Percentiles rank a stretch among this genome's conserved stretches.
phyloP scores from a whole-genome alignment of 768 basidiomycete genomes.

The Amanita molliuscula region DNA sequence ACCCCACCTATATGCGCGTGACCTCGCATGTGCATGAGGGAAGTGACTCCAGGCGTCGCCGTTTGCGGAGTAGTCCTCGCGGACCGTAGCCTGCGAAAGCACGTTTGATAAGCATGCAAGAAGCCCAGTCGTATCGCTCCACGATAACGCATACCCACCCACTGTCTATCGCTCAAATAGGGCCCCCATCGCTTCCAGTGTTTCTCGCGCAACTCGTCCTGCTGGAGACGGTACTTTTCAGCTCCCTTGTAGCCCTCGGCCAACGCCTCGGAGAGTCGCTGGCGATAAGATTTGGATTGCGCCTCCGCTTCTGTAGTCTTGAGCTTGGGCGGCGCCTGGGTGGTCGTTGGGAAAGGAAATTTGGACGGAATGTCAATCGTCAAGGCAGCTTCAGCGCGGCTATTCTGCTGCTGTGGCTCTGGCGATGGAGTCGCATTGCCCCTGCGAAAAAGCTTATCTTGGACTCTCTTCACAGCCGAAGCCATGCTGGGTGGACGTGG shows the following conservation, averaged over 20 bases:
- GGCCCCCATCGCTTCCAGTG: conserved; percentile 99
- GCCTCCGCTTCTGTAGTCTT: conserved; percentile 18
- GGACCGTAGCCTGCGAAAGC: conserved; percentile 75
- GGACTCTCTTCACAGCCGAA: conserved; percentile 49
- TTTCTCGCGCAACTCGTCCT: conserved; percentile 66
- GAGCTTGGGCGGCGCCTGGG: conserved; percentile 36
- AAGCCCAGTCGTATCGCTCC: background rate
- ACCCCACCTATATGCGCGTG: conserved; percentile 96
- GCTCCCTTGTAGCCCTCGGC: conserved; percentile 68
- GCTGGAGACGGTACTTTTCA: conserved; percentile 77
- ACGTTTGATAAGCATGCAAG: conserved; percentile 9
- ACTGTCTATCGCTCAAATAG: conserved; percentile 94
- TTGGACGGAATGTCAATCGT: conserved; percentile 66
- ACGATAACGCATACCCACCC: conserved; percentile 48
- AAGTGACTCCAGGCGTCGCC: conserved; percentile 97
- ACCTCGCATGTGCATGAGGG: conserved; percentile 87
- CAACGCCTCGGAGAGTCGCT: conserved; percentile 52
- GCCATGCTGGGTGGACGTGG: conserved; percentile 22
- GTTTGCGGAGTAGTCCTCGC: conserved; percentile 95
- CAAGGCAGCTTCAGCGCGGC: conserved; percentile 21
- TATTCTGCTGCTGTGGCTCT: conserved; percentile 9
- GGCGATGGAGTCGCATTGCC: conserved; percentile 12
- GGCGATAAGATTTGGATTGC: conserved; percentile 37
- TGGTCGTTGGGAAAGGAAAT: conserved; percentile 21
- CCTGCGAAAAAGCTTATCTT: conserved; percentile 60